Evolutionary conservation across 176 grass and related monocot species (phyloP).

Genomic region (Bromus sterilis): DNA sequence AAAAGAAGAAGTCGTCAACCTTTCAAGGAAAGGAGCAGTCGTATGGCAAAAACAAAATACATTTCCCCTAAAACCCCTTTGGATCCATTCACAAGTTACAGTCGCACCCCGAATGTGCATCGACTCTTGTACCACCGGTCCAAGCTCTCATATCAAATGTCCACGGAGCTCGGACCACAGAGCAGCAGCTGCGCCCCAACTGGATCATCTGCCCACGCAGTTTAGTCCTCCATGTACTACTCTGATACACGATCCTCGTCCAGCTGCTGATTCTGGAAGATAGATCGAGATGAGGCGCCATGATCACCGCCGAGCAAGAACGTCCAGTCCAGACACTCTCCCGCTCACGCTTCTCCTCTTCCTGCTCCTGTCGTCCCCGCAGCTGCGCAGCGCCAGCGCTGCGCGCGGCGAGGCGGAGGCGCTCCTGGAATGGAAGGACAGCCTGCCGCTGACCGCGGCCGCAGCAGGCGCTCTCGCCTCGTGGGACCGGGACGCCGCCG

Average conservation of each 20-base stretch:
- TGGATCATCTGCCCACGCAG: too few species aligned
- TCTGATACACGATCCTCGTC: neutral
- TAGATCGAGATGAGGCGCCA: neutral
- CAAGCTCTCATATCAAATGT: neutral
- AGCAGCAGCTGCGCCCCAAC: neutral
- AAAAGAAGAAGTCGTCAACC: too few species aligned
- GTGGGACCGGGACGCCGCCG: conserved; percentile 31
- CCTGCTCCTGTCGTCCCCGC: neutral
- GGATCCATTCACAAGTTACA: neutral
- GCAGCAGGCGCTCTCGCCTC: conserved; percentile 26
- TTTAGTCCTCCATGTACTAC: neutral
- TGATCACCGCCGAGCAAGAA: neutral
- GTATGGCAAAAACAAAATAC: neutral
- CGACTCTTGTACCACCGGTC: neutral
- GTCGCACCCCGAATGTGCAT: neutral
- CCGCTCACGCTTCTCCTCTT: neutral
- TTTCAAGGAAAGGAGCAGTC: neutral
- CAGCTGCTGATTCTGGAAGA: neutral
- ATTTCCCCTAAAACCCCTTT: too few species aligned
- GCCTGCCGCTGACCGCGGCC: conserved; percentile 2
- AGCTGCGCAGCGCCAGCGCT: neutral
- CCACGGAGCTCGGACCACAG: neutral
- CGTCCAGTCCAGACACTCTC: neutral
- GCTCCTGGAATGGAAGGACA: conserved; percentile 61
- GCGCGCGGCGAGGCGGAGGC: conserved; percentile 39